phyloP scores from a whole-genome alignment of 2,329 filamentous ascomycete species.

The Trichoderma hamatum region DNA sequence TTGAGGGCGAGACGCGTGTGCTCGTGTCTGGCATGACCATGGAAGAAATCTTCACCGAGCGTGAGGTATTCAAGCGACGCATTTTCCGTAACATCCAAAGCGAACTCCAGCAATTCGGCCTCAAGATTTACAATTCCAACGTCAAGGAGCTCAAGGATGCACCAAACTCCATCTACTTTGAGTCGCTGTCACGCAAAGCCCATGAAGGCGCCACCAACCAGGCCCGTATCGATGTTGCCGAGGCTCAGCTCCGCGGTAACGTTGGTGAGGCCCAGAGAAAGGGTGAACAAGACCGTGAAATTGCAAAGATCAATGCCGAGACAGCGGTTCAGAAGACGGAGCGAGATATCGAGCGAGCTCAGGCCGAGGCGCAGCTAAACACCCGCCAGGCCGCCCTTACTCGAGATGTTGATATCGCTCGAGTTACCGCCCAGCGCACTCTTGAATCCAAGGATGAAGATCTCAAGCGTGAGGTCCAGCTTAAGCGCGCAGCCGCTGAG shows the following conservation, averaged over 20 bases:
- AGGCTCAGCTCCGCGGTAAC: conserved; percentile 66
- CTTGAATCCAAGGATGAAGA: conserved; percentile 80
- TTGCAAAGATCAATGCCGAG: conserved; percentile 84
- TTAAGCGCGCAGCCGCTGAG: conserved; percentile 77
- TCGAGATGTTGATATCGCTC: conserved; percentile 74
- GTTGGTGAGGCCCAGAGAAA: conserved; percentile 78
- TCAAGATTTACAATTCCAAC: conserved; percentile 73
- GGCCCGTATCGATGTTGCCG: conserved; percentile 68
- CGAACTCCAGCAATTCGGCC: conserved; percentile 79
- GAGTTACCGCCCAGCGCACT: conserved; percentile 71
- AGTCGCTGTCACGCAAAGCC: conserved; percentile 78
- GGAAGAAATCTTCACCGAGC: conserved; percentile 83
- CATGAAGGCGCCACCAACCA: conserved; percentile 86
- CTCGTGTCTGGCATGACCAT: conserved; percentile 89
- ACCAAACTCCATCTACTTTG: conserved; percentile 79
- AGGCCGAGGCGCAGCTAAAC: conserved; percentile 74
- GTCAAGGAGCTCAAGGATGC: conserved; percentile 88
- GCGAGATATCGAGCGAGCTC: conserved; percentile 77
- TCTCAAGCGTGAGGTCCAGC: conserved; percentile 75
- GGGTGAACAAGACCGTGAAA: conserved; percentile 80
- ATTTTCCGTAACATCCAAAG: conserved; percentile 76
- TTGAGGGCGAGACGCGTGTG: conserved; percentile 83
- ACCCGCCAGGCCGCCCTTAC: conserved; percentile 73
- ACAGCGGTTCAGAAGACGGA: conserved; percentile 85
- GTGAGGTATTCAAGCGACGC: conserved; percentile 75